These are phyloP conservation scores for Penicillium chermesinum DNA, from an alignment of 495 filamentous ascomycete species.

Conservation along the genomic window DNA sequence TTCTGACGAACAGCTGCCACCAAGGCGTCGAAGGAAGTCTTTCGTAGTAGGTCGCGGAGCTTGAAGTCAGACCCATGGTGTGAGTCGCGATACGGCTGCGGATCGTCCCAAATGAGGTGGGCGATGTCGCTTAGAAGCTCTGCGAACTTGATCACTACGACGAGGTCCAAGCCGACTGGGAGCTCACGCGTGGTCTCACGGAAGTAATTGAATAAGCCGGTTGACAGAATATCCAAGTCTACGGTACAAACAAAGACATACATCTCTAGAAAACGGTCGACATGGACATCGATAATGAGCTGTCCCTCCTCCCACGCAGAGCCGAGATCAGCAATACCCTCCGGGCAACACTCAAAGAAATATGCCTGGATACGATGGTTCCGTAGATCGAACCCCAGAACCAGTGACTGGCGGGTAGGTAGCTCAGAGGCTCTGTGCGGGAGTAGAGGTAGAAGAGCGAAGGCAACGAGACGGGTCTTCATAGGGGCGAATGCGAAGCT, in stretches of 20 bases:
- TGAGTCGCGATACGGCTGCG: constrained; percentile 7
- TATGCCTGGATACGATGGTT: constrained; percentile 25
- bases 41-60: constrained; percentile 24
- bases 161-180: constrained; percentile 29
- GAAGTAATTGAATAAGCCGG: constrained; percentile 14
- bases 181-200: constrained; percentile 6
- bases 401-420: background rate
- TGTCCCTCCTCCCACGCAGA: constrained; percentile 26
- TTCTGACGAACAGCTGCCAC: constrained; percentile 19
- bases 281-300: constrained; percentile 11
- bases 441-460: constrained; percentile 26
- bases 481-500: constrained; percentile 6
- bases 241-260: constrained; percentile 5
- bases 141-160: constrained; percentile 29
- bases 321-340: constrained; percentile 21
- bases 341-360: constrained; percentile 23
- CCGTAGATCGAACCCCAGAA: constrained; percentile 23
- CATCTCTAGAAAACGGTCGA: constrained; percentile 11
- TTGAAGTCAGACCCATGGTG: constrained; percentile 17
- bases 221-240: constrained; percentile 2
- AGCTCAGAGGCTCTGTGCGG: background rate
- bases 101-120: constrained; percentile 20
- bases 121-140: constrained; percentile 33
- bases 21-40: constrained; percentile 31
- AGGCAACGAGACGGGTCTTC: constrained; percentile 19